These are phyloP conservation scores for Tilletia walkeri DNA, from an alignment of 1,284 basidiomycete genomes.

Conservation along the genomic window DNA sequence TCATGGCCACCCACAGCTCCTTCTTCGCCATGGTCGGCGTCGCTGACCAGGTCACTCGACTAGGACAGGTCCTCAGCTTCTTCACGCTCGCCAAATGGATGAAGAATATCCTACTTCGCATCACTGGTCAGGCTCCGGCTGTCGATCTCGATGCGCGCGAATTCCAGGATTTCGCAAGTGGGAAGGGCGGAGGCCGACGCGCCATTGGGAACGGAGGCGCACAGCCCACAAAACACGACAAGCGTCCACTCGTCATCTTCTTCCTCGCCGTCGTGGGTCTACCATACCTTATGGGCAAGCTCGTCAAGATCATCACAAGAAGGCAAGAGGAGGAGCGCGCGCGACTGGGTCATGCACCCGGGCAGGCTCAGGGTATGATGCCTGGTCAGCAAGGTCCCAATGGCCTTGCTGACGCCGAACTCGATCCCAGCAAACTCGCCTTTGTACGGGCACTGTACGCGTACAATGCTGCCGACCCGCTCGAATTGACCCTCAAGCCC, in stretches of 20 bases:
- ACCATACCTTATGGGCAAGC: slow-evolving; percentile 88
- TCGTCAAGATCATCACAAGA: slow-evolving; percentile 75
- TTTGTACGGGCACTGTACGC: slow-evolving; percentile 85
- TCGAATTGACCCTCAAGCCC: slow-evolving; percentile 78
- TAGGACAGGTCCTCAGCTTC: slow-evolving; percentile 83
- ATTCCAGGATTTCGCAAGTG: slow-evolving; percentile 48
- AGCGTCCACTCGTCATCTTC: slow-evolving; percentile 90
- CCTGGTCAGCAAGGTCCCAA: slow-evolving; percentile 63
- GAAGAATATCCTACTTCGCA: slow-evolving; percentile 57
- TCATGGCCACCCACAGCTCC: slow-evolving; percentile 95
- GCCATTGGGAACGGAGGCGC: slow-evolving; percentile 25
- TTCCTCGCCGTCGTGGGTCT: slow-evolving; percentile 91
- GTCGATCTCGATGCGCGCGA: slow-evolving; percentile 46
- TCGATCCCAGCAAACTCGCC: slow-evolving; percentile 66
- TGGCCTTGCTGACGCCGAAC: slow-evolving; percentile 42
- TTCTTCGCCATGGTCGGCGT: slow-evolving; percentile 99
- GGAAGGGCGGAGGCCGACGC: slow-evolving; percentile 18
- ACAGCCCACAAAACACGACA: slow-evolving; percentile 55
- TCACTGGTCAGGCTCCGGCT: slow-evolving; percentile 42
- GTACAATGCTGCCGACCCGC: slow-evolving; percentile 64
- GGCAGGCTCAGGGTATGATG: slow-evolving; percentile 60
- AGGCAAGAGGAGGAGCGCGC: slow-evolving; percentile 60
- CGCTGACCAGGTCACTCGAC: slow-evolving; percentile 86
- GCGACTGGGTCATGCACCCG: slow-evolving; percentile 44
- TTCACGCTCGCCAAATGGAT: slow-evolving; percentile 85